A percentile compares a stretch with the other conserved stretches of the same genome.
These are phyloP conservation scores for Leccinum barrowsii DNA, from an alignment of 768 basidiomycete genomes.

Conservation along the genomic window DNA sequence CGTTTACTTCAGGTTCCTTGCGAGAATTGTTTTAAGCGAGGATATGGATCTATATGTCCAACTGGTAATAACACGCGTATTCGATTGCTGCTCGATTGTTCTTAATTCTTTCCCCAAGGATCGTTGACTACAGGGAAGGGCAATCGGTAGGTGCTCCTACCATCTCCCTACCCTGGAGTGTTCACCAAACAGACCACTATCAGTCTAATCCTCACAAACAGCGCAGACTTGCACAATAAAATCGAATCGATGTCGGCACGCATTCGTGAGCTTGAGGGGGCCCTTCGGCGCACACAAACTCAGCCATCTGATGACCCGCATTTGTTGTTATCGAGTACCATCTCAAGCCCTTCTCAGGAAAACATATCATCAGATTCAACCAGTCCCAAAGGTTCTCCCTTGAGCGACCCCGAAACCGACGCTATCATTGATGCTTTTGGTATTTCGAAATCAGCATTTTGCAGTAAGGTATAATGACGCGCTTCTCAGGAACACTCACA, in stretches of 20 bases:
- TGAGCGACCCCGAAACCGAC: constrained; percentile 38
- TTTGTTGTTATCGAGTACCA: constrained; percentile 38
- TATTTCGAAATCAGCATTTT: constrained; percentile 15
- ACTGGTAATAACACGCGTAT: constrained; percentile 44
- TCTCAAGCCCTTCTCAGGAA: constrained; percentile 32
- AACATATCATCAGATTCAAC: constrained; percentile 12
- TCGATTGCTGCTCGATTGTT: constrained; percentile 3
- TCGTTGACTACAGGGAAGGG: constrained; percentile 56
- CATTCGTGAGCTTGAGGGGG: constrained; percentile 61
- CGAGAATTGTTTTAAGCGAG: constrained; percentile 72
- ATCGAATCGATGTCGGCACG: constrained; percentile 53
- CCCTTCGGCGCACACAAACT: constrained; percentile 47
- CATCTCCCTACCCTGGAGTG: neutral
- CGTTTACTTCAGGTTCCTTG: constrained; percentile 57
- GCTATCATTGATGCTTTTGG: constrained; percentile 48
- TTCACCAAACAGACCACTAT: neutral
- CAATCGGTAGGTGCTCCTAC: constrained; percentile 39
- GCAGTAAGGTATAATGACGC: neutral
- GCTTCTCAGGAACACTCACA: constrained; percentile 50
- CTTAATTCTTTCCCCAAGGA: constrained; percentile 32
- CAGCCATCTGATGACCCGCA: constrained; percentile 47
- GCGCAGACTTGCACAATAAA: constrained; percentile 65
- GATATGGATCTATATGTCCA: constrained; percentile 75
- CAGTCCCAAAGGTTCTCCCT: constrained; percentile 1
- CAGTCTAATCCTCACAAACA: constrained; percentile 62